Evolutionary conservation across 306 rosid species (phyloP).

Genomic region (Medicago truncatula): DNA sequence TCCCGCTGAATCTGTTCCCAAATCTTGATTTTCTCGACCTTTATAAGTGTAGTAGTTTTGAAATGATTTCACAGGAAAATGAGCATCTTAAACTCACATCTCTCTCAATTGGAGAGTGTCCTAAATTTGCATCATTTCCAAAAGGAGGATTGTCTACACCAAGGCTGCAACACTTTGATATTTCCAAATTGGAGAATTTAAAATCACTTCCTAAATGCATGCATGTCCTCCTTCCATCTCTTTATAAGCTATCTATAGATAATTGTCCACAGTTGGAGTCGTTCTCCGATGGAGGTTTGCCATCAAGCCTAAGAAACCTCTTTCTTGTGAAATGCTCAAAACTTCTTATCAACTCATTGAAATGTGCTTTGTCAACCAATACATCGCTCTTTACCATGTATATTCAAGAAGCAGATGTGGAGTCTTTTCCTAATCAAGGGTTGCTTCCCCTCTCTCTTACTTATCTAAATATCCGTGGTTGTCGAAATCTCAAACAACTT

Average conservation of each 20-base stretch:
- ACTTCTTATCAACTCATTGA: background rate
- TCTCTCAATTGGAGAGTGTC: background rate
- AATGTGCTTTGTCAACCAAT: background rate
- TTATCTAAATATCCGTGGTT: fast-evolving
- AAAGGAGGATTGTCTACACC: slow-evolving; percentile 17
- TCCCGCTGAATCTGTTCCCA: slow-evolving; percentile 29
- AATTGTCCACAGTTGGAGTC: slow-evolving; percentile 13
- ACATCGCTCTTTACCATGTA: fast-evolving
- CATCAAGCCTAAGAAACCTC: background rate
- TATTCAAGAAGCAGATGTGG: background rate
- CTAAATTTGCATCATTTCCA: slow-evolving; percentile 29
- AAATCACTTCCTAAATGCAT: slow-evolving; percentile 31
- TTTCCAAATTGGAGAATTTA: background rate
- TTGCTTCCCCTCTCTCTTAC: slow-evolving; percentile 37
- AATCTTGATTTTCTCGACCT: background rate
- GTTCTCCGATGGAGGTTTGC: background rate
- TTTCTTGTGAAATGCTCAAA: background rate
- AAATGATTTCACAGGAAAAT: background rate
- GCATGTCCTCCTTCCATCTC: slow-evolving; percentile 28
- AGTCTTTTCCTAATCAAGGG: slow-evolving; percentile 35
- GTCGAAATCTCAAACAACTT: slow-evolving; percentile 19
- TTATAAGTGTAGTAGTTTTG: background rate
- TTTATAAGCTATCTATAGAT: fast-evolving
- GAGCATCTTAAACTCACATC: background rate
- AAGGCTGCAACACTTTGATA: fast-evolving